Evolutionary conservation across 257 asterid species (phyloP).

Genomic region (Solanum bukasovii): DNA sequence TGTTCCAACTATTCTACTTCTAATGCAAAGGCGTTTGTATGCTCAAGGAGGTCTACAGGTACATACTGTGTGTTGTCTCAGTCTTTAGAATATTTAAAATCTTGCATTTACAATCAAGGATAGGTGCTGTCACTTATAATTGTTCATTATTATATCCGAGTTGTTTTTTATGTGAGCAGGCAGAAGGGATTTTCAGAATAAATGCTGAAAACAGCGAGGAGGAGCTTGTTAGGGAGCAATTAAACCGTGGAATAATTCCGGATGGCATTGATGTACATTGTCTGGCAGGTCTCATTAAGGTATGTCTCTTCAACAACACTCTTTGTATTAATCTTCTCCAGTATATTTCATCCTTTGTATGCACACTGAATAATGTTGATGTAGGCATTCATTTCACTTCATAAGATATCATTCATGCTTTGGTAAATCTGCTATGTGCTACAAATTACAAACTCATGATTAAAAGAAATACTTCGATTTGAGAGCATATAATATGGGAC

Average conservation of each 20-base stretch:
- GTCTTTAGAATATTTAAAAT: background rate
- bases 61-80: background rate
- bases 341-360: background rate
- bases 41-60: slow-evolving; percentile 91
- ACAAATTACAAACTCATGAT: background rate
- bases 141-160: background rate
- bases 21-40: slow-evolving; percentile 78
- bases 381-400: background rate
- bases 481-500: background rate
- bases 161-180: slow-evolving; percentile 37
- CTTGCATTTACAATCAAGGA: background rate
- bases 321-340: background rate
- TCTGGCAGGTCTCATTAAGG: slow-evolving; percentile 94
- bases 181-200: slow-evolving; percentile 94
- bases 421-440: background rate
- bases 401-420: background rate
- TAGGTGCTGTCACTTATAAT: background rate
- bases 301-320: background rate
- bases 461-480: background rate
- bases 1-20: slow-evolving; percentile 84
- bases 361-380: background rate
- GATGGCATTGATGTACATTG: slow-evolving; percentile 94
- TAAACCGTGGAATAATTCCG: slow-evolving; percentile 79
- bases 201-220: slow-evolving; percentile 94
- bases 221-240: slow-evolving; percentile 88